phyloP scores from a whole-genome alignment of 2,329 filamentous ascomycete species.

The Zasmidium citrigriseum region DNA sequence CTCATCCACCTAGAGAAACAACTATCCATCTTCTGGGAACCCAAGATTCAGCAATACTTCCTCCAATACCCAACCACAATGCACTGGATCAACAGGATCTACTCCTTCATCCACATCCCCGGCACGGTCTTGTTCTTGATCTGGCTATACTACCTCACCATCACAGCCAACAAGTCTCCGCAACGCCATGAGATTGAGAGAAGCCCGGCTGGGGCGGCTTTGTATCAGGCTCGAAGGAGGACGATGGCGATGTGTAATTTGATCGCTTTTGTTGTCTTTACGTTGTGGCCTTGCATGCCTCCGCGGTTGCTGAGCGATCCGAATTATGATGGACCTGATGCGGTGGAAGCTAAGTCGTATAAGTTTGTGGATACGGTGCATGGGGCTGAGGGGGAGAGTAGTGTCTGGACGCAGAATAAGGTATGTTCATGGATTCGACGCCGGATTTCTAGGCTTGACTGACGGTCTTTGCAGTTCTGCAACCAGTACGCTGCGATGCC shows the following conservation, averaged over 20 bases:
- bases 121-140: slow-evolving; percentile 71
- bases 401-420: slow-evolving; percentile 70
- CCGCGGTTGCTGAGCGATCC: slow-evolving; percentile 58
- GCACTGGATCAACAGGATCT: slow-evolving; percentile 70
- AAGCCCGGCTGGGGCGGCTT: slow-evolving; percentile 49
- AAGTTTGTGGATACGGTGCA: slow-evolving; percentile 63
- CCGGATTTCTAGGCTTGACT: not conserved
- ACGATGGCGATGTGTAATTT: slow-evolving; percentile 62
- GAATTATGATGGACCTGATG: slow-evolving; percentile 56
- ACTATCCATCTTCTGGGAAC: slow-evolving; percentile 66
- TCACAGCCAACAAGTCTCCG: slow-evolving; percentile 55
- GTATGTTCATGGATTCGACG: not conserved
- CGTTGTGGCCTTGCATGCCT: slow-evolving; percentile 62
- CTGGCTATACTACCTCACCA: slow-evolving; percentile 70
- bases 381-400: slow-evolving; percentile 60
- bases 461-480: slow-evolving; percentile 52
- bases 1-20: slow-evolving; percentile 66
- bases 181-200: slow-evolving; percentile 28
- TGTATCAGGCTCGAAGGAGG: slow-evolving; percentile 58
- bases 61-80: slow-evolving; percentile 58
- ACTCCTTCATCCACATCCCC: slow-evolving; percentile 78
- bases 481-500: slow-evolving; percentile 79
- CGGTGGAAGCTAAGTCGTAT: slow-evolving; percentile 60
- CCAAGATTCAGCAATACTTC: slow-evolving; percentile 61
- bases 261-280: slow-evolving; percentile 61